Conservation (phyloP, 306 rosid genomes). For the Lupinus albus region DNA sequence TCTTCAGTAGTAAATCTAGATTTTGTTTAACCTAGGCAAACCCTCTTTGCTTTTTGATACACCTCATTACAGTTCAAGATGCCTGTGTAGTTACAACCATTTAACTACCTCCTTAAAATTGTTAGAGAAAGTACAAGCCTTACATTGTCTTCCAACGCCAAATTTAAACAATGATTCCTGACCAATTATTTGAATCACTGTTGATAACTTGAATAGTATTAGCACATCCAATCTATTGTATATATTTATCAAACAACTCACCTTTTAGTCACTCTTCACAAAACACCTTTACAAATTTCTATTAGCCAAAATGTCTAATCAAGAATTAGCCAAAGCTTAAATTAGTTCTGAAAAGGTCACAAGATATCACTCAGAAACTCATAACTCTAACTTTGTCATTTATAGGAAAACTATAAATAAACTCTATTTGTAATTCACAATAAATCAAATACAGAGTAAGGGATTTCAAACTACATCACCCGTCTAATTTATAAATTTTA, state of each 20-base stretch:
- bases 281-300: slow-evolving; percentile 3
- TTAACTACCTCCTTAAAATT: neutral
- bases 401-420: slow-evolving; percentile 6
- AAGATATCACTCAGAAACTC: slow-evolving; percentile 17
- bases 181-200: neutral
- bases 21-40: too few relatives aligned
- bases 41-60: too few relatives aligned
- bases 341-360: slow-evolving; percentile 24
- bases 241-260: neutral
- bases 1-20: too few relatives aligned
- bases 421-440: slow-evolving; percentile 30
- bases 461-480: slow-evolving; percentile 29
- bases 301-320: neutral
- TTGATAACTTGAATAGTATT: neutral
- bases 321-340: slow-evolving; percentile 10
- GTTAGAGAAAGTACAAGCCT: neutral
- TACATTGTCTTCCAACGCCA: neutral
- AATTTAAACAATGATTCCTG: neutral
- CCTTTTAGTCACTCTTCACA: neutral
- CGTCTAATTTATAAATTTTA: slow-evolving; percentile 13
- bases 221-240: neutral
- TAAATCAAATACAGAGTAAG: slow-evolving; percentile 24
- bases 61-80: too few relatives aligned
- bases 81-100: too few relatives aligned
- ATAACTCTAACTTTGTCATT: slow-evolving; percentile 2